These are phyloP conservation scores for Juncus effusus DNA, from an alignment of 176 grass and related monocot genomes.

Conservation along the genomic window DNA sequence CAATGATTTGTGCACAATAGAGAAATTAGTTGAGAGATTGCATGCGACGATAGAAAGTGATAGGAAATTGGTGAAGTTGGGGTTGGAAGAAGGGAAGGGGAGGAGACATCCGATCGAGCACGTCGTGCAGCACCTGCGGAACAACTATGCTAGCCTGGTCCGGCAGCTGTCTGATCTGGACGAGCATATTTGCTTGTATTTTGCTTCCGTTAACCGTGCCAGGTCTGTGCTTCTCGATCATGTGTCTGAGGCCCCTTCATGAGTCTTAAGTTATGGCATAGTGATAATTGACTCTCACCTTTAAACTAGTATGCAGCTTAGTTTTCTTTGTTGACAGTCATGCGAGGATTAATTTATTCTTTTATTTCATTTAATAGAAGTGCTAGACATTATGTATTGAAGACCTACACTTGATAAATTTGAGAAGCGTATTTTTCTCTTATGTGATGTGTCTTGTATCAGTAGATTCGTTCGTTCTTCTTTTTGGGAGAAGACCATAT, in stretches of 20 bases:
- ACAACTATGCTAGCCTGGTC: conserved; percentile 62
- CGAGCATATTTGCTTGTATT: conserved; percentile 90
- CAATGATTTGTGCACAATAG: conserved; percentile 74
- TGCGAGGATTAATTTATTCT: too few relatives aligned
- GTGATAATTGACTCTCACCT: too few relatives aligned
- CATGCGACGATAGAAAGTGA: conserved; percentile 76
- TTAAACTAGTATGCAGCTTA: too few relatives aligned
- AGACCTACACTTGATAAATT: too few relatives aligned
- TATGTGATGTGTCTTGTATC: too few relatives aligned
- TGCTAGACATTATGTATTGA: too few relatives aligned
- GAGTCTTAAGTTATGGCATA: background rate
- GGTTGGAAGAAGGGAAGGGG: conserved; percentile 56
- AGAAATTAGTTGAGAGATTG: conserved; percentile 66
- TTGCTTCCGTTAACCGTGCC: conserved; percentile 65
- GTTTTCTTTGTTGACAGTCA: too few relatives aligned
- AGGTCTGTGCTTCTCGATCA: conserved; percentile 67
- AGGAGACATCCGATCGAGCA: conserved; percentile 82
- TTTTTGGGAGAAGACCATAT: too few relatives aligned
- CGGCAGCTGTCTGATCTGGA: conserved; percentile 71
- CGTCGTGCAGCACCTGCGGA: conserved; percentile 63
- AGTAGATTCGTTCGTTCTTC: too few relatives aligned
- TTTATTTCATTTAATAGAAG: too few relatives aligned
- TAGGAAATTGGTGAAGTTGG: conserved; percentile 63
- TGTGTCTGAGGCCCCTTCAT: conserved; percentile 27
- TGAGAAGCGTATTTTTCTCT: too few relatives aligned